These are phyloP conservation scores for Leishmania gerbilli DNA, from an alignment of 208 protist species.

Conservation along the genomic window DNA sequence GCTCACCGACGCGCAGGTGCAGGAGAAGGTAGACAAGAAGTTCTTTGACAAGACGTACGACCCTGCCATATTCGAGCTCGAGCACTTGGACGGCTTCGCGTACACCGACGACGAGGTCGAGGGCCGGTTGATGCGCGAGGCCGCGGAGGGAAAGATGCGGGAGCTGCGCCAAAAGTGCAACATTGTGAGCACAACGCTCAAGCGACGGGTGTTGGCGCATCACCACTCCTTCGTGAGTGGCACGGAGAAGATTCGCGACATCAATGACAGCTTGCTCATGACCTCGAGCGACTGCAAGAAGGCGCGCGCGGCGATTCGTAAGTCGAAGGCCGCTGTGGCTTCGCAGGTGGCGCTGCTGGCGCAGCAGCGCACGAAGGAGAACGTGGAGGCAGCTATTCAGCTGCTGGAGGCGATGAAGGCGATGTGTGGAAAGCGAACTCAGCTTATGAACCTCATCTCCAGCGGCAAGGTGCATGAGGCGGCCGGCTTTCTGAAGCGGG, in stretches of 20 bases:
- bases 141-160: constrained; percentile 54
- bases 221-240: constrained; percentile 75
- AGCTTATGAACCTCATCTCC: constrained; percentile 64
- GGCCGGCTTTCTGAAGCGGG: constrained; percentile 46
- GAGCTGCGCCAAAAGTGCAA: constrained; percentile 69
- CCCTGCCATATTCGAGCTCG: constrained; percentile 67
- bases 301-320: constrained; percentile 60
- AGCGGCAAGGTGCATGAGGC: constrained; percentile 74
- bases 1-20: constrained; percentile 82
- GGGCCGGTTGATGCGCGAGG: constrained; percentile 53
- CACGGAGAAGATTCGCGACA: constrained; percentile 64
- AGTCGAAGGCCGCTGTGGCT: constrained; percentile 53
- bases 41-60: constrained; percentile 87
- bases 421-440: constrained; percentile 54
- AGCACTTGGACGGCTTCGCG: constrained; percentile 54
- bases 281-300: constrained; percentile 89
- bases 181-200: constrained; percentile 82
- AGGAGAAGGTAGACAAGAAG: constrained; percentile 83
- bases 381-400: constrained; percentile 47
- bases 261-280: constrained; percentile 79
- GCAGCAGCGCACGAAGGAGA: constrained; percentile 51
- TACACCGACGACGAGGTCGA: constrained; percentile 60
- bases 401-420: constrained; percentile 70
- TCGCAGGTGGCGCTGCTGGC: constrained; percentile 62
- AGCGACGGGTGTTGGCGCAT: constrained; percentile 77